Conservation (phyloP, 2,329 filamentous ascomycete genomes). For the Alternaria novae-zelandiae region DNA sequence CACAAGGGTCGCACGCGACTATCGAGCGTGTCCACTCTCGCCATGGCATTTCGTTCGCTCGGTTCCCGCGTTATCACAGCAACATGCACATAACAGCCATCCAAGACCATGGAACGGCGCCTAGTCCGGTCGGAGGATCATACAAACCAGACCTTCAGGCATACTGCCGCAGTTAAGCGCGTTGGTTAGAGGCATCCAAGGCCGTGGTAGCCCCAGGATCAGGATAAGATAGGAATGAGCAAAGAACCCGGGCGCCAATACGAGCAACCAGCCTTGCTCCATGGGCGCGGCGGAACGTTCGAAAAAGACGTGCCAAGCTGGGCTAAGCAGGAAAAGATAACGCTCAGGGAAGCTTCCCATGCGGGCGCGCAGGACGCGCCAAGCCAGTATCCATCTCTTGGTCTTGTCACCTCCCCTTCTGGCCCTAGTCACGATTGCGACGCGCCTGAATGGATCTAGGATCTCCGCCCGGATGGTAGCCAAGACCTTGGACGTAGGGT, state of each 20-base stretch:
- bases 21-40: conserved; percentile 7
- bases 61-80: conserved; percentile 22
- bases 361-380: neutral
- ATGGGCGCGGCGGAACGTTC: conserved; percentile 20
- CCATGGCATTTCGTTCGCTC: conserved; percentile 7
- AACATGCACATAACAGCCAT: conserved; percentile 1
- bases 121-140: conserved; percentile 21
- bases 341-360: conserved; percentile 20
- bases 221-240: conserved; percentile 31
- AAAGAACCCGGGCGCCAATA: conserved; percentile 17
- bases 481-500: conserved; percentile 25
- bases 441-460: neutral
- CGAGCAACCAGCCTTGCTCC: conserved; percentile 9
- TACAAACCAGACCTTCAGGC: conserved; percentile 6
- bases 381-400: conserved; percentile 3
- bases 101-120: conserved; percentile 17
- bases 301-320: conserved; percentile 29
- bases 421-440: conserved; percentile 4
- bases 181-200: conserved; percentile 21
- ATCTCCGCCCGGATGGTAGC: conserved; percentile 11
- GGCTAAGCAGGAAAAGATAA: conserved; percentile 29
- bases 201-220: conserved; percentile 22
- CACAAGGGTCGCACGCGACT: conserved; percentile 20
- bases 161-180: conserved; percentile 28
- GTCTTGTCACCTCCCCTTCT: conserved; percentile 13